Evolutionary conservation across 1,284 basidiomycete species (phyloP), one percentile per base, ranked within the genome.

Genomic region (Violaceomyces palustris): DNA sequence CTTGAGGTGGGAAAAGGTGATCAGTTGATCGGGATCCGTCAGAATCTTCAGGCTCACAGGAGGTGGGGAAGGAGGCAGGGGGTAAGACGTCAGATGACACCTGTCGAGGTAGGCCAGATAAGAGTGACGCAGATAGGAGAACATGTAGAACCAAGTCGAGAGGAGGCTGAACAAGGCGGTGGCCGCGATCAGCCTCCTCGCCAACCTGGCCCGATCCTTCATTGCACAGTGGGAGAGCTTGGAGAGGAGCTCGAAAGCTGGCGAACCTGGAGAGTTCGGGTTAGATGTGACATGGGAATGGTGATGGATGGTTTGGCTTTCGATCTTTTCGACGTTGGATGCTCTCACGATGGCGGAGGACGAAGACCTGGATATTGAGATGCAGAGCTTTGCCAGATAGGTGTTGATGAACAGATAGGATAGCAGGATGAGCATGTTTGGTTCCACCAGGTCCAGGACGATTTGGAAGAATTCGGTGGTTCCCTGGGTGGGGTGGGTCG

Each of bases 1-100:
- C 9, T 46, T 37, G 17, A 56, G 39, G 4, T 56, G 45, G n/a
- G 82, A 39, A 12, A 79, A 76, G 6, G 69, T 47, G 6, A 75
- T 38, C 0, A 59, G 25, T 14, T 39, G 27, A 4, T 26, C 23
- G 1, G 9, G 59, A 41, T 39, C 64, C 22, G 17, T 14, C 34
- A 42, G 39, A 11, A 23, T 27, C n/a, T n/a, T n/a, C n/a, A n/a
- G n/a, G 26, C 30, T 15, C 42, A 47, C 10, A 50, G 40, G 19
- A 42, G 17, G 12, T 3, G 52, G 49, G 9, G 30, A 6, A 15
- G 55, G 56, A 12, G 53, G 42, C 7, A 49, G 33, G n/a, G 43
- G 46, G 27, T 42, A 51, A 1, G 42, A 31, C 3, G 48, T 30
- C 17, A 52, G 45, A 18, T 50, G 43, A 21, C 58, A 62, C 14